Conservation (phyloP, 768 basidiomycete genomes). For the Holtermannia corniformis region DNA sequence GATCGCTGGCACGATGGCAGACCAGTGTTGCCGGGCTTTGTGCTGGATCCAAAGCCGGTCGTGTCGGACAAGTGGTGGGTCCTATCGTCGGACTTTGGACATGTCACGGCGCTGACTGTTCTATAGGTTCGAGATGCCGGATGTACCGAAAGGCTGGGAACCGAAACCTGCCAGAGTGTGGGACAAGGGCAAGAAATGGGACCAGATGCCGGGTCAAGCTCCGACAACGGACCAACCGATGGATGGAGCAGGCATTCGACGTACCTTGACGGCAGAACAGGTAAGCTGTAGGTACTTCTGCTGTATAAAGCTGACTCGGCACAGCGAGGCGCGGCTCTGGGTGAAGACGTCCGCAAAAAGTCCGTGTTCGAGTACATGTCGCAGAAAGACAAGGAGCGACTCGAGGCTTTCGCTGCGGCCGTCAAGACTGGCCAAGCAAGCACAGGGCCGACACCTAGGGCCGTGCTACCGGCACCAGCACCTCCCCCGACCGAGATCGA, state of each 20-base stretch:
- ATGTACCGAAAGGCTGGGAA: constrained; percentile 72
- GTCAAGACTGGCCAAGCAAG: constrained; percentile 40
- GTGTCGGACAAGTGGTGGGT: constrained; percentile 40
- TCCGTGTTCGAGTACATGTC: constrained; percentile 95
- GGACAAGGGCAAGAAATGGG: constrained; percentile 42
- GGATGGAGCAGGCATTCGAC: constrained; percentile 25
- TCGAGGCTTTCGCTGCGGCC: constrained; percentile 43
- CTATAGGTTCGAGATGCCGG: constrained; percentile 70
- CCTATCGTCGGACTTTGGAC: background rate
- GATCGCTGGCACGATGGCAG: constrained; percentile 64
- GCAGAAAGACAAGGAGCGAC: constrained; percentile 76
- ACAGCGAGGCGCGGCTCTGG: constrained; percentile 72
- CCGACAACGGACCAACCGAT: constrained; percentile 6
- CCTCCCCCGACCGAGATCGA: constrained; percentile 43
- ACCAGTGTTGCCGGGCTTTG: constrained; percentile 65
- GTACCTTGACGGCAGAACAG: constrained; percentile 56
- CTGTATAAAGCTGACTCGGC: background rate
- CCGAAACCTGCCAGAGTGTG: constrained; percentile 76
- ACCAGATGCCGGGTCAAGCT: constrained; percentile 15
- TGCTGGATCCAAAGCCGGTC: constrained; percentile 46
- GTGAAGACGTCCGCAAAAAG: constrained; percentile 59
- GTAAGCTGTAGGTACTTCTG: constrained; percentile 44
- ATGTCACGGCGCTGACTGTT: constrained; percentile 10
- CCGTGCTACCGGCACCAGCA: constrained; percentile 28
- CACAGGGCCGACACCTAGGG: constrained; percentile 8